Evolutionary conservation across 805 yeast species (phyloP).

Genomic region (Myxozyma neotropica): DNA sequence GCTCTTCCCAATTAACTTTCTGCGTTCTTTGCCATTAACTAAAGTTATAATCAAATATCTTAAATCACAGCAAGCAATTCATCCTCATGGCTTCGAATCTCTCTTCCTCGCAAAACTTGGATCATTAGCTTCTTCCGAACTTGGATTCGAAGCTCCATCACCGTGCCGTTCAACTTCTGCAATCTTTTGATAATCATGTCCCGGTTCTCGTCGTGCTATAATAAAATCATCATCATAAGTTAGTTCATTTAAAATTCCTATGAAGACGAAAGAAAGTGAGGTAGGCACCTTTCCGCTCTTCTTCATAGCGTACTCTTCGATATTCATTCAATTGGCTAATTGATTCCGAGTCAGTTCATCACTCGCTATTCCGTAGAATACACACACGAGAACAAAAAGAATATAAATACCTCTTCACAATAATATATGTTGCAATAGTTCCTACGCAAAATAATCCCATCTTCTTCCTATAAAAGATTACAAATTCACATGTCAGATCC

Average conservation of each 20-base stretch:
- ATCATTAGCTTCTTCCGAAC: slow-evolving; percentile 30
- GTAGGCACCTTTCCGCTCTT: slow-evolving; percentile 19
- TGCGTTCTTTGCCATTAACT: too few relatives aligned
- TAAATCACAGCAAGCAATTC: too few relatives aligned
- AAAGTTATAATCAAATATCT: too few relatives aligned
- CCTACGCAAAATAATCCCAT: slow-evolving; percentile 19
- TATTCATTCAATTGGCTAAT: slow-evolving; percentile 15
- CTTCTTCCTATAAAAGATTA: slow-evolving; percentile 9
- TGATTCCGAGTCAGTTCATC: background rate
- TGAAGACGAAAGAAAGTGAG: too few relatives aligned
- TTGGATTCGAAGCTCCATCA: slow-evolving; percentile 33
- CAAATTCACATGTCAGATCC: background rate
- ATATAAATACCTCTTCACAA: slow-evolving; percentile 13
- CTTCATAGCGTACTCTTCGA: slow-evolving; percentile 18
- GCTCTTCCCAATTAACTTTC: too few relatives aligned
- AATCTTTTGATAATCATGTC: slow-evolving; percentile 27
- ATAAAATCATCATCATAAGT: background rate
- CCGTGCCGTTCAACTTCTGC: slow-evolving; percentile 28
- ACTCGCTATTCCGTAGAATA: background rate
- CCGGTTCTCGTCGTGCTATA: slow-evolving; percentile 19
- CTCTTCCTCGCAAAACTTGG: slow-evolving; percentile 27
- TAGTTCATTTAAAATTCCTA: background rate
- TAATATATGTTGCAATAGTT: slow-evolving; percentile 15
- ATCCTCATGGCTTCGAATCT: too few relatives aligned
- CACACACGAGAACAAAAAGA: background rate